Evolutionary conservation across 768 basidiomycete species (phyloP).

Genomic region (Tulasnella sp.): DNA sequence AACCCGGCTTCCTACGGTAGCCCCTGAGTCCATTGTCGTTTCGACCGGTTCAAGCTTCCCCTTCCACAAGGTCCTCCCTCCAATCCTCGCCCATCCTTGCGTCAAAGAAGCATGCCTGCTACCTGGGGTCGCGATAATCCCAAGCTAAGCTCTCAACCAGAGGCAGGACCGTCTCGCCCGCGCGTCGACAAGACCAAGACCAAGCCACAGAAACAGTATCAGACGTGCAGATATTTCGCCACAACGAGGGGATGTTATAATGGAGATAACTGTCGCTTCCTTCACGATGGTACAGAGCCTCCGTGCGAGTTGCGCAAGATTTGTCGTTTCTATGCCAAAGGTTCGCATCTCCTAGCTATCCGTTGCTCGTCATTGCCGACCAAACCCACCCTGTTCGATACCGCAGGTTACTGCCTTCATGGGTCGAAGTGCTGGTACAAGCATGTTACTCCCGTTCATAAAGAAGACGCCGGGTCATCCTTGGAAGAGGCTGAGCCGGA

Average conservation of each 20-base stretch:
- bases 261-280: slow-evolving; percentile 18
- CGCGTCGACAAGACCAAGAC: not conserved
- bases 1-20: not conserved
- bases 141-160: not conserved
- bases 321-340: slow-evolving; percentile 18
- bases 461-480: not conserved
- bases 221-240: slow-evolving; percentile 10
- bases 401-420: slow-evolving; percentile 13
- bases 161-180: not conserved
- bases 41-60: not conserved
- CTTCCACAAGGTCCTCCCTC: not conserved
- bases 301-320: slow-evolving; percentile 11
- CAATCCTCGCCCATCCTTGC: not conserved
- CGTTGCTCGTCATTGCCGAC: not conserved
- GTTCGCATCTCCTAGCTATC: not conserved
- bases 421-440: slow-evolving; percentile 19
- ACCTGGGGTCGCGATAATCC: not conserved
- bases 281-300: slow-evolving; percentile 5
- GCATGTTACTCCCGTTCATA: slow-evolving; percentile 7
- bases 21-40: not conserved
- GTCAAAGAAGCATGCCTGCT: not conserved
- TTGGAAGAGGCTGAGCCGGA: not conserved
- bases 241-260: slow-evolving; percentile 18
- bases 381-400: not conserved
- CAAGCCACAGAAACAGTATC: not conserved